Base-by-base conservation (phyloP, 768 basidiomycete species). In the Ramaria rubella region DNA sequence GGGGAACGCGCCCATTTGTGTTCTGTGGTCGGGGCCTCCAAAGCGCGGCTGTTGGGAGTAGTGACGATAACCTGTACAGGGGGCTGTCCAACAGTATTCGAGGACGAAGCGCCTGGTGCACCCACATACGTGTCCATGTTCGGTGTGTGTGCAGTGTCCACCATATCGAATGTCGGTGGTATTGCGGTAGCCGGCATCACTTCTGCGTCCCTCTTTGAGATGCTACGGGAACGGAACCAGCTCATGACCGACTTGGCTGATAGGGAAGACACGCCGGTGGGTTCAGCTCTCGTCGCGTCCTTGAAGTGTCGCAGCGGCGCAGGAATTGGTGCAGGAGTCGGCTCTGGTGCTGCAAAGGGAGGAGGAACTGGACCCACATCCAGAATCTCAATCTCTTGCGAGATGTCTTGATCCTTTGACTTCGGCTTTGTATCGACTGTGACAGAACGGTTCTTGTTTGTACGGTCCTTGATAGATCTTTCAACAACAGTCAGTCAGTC, bases 241-340 rank as follows among this genome's bases (percentile, higher is more conserved):
- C 94, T 86, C 95, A 98, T 98, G 52, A 99, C 96, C 66, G 87
- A 92, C 69, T 85, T 84, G 4, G 95, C 94, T 69, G 94, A 89
- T 71, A 80, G 85, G n/a, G 90, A 82, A 59, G 89, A 85, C 15
- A 85, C 88, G 2, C 79, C 78, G 72, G 86, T 75, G 7, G 49
- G 21, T 26, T 54, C 43, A 24, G 38, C 14, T 23, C 38, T 24
- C 5, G 12, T 26, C 17, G 7, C 52, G 31, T 54, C 43, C 29
- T 27, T 42, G 21, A 54, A 54, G n/a, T 34, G 38, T 33, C 50
- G 50, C 24, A 40, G 31, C 24, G 26, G 4, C 17, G 50, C 21
- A 42, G 52, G 52, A 17, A 29, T 50, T n/a, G 58, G 36, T 11
- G 66, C 21, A 59, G 42, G 19, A 60, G 58, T 19, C 42, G 29